Percentiles rank a stretch among this genome's conserved stretches.
phyloP scores from a whole-genome alignment of 352 stramenopile species.

The Globisporangium spinosum region DNA sequence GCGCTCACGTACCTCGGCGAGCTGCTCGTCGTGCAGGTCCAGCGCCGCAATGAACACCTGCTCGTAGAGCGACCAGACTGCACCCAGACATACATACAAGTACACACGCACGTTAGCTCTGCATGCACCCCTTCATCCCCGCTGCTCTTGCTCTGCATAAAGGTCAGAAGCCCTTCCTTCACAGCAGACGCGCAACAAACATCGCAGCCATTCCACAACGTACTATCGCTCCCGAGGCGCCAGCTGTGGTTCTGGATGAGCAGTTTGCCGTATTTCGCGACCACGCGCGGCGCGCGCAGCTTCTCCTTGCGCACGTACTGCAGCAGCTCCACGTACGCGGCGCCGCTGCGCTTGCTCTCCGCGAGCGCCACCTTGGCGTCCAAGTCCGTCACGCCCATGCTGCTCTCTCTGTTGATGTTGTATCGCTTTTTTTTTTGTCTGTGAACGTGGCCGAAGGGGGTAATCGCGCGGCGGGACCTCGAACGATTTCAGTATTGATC shows the following conservation, averaged over 20 bases:
- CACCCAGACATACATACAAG: not conserved
- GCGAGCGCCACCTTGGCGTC: constrained; percentile 41
- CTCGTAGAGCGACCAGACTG: constrained; percentile 66
- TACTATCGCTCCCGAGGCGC: constrained; percentile 49
- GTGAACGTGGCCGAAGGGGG: not conserved
- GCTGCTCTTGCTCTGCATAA: constrained; percentile 5
- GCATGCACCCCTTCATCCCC: not conserved
- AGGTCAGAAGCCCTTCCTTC: not conserved
- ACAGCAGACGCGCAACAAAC: not conserved
- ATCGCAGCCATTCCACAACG: not conserved
- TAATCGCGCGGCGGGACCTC: too few species aligned
- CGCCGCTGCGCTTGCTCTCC: constrained; percentile 25
- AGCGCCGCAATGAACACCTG: constrained; percentile 62
- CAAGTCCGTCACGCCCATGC: constrained; percentile 39
- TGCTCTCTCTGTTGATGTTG: not conserved
- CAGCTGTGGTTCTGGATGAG: constrained; percentile 54
- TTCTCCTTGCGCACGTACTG: constrained; percentile 59
- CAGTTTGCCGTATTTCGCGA: constrained; percentile 34
- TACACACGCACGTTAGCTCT: not conserved
- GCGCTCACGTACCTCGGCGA: constrained; percentile 26
- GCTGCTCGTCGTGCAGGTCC: constrained; percentile 55
- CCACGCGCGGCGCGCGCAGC: constrained; percentile 36
- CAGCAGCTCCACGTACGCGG: constrained; percentile 44
- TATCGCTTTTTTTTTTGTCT: not conserved
- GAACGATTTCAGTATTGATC: too few species aligned